Evolutionary conservation across 2,329 filamentous ascomycete species (phyloP).

Genomic region (Cytospora schulzeri): DNA sequence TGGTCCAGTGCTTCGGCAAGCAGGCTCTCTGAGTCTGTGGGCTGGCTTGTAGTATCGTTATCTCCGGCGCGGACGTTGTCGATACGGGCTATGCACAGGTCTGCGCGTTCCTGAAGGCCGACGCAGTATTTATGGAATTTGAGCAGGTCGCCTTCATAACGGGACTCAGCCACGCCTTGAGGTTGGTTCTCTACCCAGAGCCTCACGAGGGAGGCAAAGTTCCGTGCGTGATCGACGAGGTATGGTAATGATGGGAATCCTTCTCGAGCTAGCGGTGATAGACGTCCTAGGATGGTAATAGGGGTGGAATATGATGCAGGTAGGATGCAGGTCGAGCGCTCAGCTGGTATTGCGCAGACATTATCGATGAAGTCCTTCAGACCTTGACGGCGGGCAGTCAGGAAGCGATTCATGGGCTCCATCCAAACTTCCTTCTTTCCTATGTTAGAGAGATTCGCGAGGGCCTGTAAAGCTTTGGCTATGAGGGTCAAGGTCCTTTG

Average conservation of each 20-base stretch:
- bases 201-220: slow-evolving; percentile 80
- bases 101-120: slow-evolving; percentile 52
- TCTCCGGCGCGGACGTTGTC: slow-evolving; percentile 48
- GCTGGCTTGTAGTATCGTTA: slow-evolving; percentile 34
- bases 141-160: slow-evolving; percentile 55
- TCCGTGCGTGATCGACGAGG: slow-evolving; percentile 84
- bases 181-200: slow-evolving; percentile 67
- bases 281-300: slow-evolving; percentile 80
- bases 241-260: slow-evolving; percentile 93
- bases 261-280: slow-evolving; percentile 80
- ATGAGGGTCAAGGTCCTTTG: slow-evolving; percentile 90
- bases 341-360: slow-evolving; percentile 79
- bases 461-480: slow-evolving; percentile 86
- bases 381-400: slow-evolving; percentile 72
- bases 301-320: slow-evolving; percentile 91
- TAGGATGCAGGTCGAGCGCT: slow-evolving; percentile 64
- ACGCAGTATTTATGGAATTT: slow-evolving; percentile 56
- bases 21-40: slow-evolving; percentile 32
- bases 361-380: slow-evolving; percentile 88
- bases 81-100: slow-evolving; percentile 53
- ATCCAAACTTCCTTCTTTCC: slow-evolving; percentile 98
- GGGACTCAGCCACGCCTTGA: slow-evolving; percentile 35
- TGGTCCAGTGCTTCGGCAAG: slow-evolving; percentile 54
- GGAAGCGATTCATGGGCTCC: slow-evolving; percentile 95
- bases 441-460: slow-evolving; percentile 89